Evolutionary conservation across 768 basidiomycete species (phyloP), one percentile per base, ranked within the genome.

Genomic region (Gautieria morchelliformis): DNA sequence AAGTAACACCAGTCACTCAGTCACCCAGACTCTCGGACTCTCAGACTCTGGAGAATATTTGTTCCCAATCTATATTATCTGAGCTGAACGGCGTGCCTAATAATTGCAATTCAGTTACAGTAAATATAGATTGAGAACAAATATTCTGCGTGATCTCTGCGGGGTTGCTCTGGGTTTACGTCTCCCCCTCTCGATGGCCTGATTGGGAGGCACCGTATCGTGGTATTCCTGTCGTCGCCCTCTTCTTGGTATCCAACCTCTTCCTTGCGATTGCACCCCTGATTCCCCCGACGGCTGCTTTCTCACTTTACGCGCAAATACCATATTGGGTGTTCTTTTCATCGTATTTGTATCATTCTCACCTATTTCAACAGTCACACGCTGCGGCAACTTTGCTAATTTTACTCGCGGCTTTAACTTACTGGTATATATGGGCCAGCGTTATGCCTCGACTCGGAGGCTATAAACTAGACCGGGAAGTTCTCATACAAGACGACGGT

Each of bases 181-280:
- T 77, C 0, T 66, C 65, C 1, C 46, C 53, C 11, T 67, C 66
- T 19, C 63, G 67, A 39, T 55, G 65, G 0, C 79, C 75, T 66
- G 66, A 71, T 0, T 89, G 87, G 87, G 64, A 75, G 27, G 85
- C 86, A 3, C 87, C 86, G 0, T 87, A 82, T 70, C 74, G 70
- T 41, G 77, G 81, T 19, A 79, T 72, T 52, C 47, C 61, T 19
- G 71, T 78, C 24, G 71, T 80, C 1, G 58, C 74, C 3, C 70
- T 82, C 33, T 88, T 85, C 71, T 76, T 84, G 58, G 58, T 83
- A 5, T 83, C 84, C 2, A 87, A 88, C 59, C 42, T 85, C 15
- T 85, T 87, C 65, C 70, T 89, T 20, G 68, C 79, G n/a, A 60
- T 76, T 35, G 78, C 80, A 5, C 85, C 87, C 0, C 70, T 87